phyloP scores from a whole-genome alignment of 495 filamentous ascomycete genomes.

The Pyrenula massariospora region DNA sequence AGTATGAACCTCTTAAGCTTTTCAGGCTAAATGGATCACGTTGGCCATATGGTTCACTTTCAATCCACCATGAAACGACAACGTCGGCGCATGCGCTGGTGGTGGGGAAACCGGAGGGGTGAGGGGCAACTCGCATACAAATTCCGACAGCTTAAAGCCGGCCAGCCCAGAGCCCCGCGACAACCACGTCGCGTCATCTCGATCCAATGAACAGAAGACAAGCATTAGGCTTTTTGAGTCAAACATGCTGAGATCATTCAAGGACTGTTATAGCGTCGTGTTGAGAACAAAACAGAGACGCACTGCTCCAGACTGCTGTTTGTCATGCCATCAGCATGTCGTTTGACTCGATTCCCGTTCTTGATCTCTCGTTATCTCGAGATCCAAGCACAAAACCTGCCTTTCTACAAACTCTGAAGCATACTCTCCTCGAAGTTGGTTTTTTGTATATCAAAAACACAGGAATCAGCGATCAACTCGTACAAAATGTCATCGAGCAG shows the following conservation, averaged over 20 bases:
- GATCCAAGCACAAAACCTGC: slow-evolving; percentile 55
- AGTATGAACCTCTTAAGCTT: too few species aligned
- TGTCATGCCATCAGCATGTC: too few species aligned
- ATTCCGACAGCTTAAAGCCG: neutral
- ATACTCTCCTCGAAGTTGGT: slow-evolving; percentile 80
- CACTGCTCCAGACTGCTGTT: too few species aligned
- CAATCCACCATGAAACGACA: neutral
- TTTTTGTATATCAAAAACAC: slow-evolving; percentile 88
- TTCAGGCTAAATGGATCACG: neutral
- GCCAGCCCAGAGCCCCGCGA: too few species aligned
- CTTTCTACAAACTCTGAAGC: slow-evolving; percentile 62
- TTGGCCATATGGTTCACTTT: neutral
- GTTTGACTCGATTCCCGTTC: slow-evolving; percentile 70
- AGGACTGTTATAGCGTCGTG: too few species aligned
- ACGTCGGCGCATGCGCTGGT: too few species aligned
- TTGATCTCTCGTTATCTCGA: slow-evolving; percentile 59
- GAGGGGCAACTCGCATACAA: neutral
- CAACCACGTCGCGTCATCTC: too few species aligned
- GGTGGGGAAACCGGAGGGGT: too few species aligned
- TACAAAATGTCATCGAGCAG: slow-evolving; percentile 55
- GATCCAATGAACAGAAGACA: too few species aligned
- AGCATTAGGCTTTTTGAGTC: too few species aligned
- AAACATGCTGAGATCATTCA: too few species aligned
- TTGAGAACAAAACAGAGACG: too few species aligned
- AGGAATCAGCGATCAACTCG: slow-evolving; percentile 56